Evolutionary conservation across 2,329 filamentous ascomycete species (phyloP).

Genomic region (Penicillium sp.): DNA sequence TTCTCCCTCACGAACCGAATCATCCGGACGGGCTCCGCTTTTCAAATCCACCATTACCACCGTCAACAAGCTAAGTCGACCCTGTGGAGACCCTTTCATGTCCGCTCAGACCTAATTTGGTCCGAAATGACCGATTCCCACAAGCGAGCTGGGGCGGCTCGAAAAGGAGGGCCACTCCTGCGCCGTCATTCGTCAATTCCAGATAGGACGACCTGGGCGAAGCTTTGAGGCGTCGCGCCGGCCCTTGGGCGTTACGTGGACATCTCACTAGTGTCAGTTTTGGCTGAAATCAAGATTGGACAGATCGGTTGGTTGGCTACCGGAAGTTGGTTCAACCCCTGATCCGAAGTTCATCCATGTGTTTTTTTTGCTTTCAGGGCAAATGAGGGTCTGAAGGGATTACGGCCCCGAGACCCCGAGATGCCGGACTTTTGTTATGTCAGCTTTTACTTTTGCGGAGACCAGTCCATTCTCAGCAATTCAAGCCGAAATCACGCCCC

Average conservation of each 20-base stretch:
- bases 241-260: not conserved
- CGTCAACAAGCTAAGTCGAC: not conserved
- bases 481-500: not conserved
- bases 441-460: not conserved
- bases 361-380: not conserved
- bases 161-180: not conserved
- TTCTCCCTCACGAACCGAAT: not conserved
- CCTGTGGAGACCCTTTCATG: not conserved
- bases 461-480: not conserved
- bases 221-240: slow-evolving; percentile 6
- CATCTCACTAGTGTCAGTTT: not conserved
- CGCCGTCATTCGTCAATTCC: not conserved
- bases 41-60: not conserved
- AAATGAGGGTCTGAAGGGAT: not conserved
- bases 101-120: not conserved
- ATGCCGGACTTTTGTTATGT: not conserved
- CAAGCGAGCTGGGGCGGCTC: not conserved
- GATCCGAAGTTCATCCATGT: not conserved
- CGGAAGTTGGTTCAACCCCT: not conserved
- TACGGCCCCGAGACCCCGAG: not conserved
- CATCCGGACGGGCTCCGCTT: not conserved
- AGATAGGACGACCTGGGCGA: not conserved
- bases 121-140: not conserved
- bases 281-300: not conserved
- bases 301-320: not conserved